Evolutionary conservation across 768 basidiomycete genomes (phyloP).

Genomic region (Megacollybia marginata): DNA sequence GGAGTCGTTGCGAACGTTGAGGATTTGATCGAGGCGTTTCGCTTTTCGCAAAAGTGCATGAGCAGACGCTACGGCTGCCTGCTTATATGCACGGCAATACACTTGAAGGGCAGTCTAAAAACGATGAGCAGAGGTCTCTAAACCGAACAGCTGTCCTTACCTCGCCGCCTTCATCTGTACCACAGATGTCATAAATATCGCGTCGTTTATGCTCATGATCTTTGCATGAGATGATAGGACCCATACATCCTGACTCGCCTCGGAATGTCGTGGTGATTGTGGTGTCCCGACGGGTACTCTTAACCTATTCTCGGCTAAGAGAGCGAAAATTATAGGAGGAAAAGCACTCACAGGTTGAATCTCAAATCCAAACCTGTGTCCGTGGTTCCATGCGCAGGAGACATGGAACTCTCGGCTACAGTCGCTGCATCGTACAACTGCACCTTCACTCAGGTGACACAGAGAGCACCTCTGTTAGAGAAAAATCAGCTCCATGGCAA

Average conservation of each 20-base stretch:
- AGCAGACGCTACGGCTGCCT: slow-evolving; percentile 59
- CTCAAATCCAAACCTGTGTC: slow-evolving; percentile 89
- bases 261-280: slow-evolving; percentile 66
- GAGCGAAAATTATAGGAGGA: slow-evolving; percentile 1
- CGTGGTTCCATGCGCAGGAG: slow-evolving; percentile 84
- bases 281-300: slow-evolving; percentile 65
- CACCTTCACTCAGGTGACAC: slow-evolving; percentile 68
- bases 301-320: slow-evolving; percentile 43
- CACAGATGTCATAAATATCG: slow-evolving; percentile 77
- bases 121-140: not conserved
- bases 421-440: slow-evolving; percentile 77
- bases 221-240: slow-evolving; percentile 69
- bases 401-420: slow-evolving; percentile 79
- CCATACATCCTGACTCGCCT: slow-evolving; percentile 73
- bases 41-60: slow-evolving; percentile 89
- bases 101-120: slow-evolving; percentile 82
- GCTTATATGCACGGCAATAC: slow-evolving; percentile 82
- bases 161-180: slow-evolving; percentile 74
- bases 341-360: slow-evolving; percentile 59
- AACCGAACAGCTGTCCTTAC: slow-evolving; percentile 34
- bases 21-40: slow-evolving; percentile 67
- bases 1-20: slow-evolving; percentile 41
- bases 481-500: slow-evolving; percentile 3
- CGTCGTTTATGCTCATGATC: slow-evolving; percentile 62
- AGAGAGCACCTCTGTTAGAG: slow-evolving; percentile 59